Base-by-base conservation (phyloP, 306 rosid species). In the Vachellia collinsii region DNA sequence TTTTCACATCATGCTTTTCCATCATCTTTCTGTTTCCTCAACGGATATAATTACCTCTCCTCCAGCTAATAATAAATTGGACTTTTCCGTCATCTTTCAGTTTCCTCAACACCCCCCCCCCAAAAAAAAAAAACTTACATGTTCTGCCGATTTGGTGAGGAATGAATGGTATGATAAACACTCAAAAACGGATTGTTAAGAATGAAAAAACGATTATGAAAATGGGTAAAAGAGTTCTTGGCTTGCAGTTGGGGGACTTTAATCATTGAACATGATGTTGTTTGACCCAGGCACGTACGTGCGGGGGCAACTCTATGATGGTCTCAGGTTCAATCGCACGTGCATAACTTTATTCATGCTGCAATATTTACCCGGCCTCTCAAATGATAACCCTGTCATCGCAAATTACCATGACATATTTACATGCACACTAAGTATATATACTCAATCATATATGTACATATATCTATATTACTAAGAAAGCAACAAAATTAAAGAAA, bases 231-330 rank as follows among this genome's bases (percentile, higher is more conserved):
- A n/a, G 29, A 16, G 13, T 53, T 53, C 25, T 3, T 79, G 66
- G 42, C 39, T 76, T 62, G 77, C 66, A 73, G 82, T 76, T 75
- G 83, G 82, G 72, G 65, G 62, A 76, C 80, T 83, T 81, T 81
- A 81, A 87, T 89, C 59, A 83, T 87, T 87, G 82, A 70, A 47
- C 58, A 76, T 89, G 22, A 80, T 75, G 47, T 77, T 74, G 77
- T 67, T 87, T 80, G 87, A 80, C 85, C 85, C 44, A 39, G 73
- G 79, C 87, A 84, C 87, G 90, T 84, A 84, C 87, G 90, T 86
- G 88, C 85, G 80, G 34, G 34, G 34, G 34, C 34, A 29, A 29
- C 34, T 29, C 75, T 59, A 77, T 41, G 78, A 75, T 78, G 88
- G 11, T 58, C 22, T 17, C 56, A 14, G 1, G 22, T 78, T 70